phyloP scores from a whole-genome alignment of 2,329 filamentous ascomycete species.

The Pestalotiopsis fici region DNA sequence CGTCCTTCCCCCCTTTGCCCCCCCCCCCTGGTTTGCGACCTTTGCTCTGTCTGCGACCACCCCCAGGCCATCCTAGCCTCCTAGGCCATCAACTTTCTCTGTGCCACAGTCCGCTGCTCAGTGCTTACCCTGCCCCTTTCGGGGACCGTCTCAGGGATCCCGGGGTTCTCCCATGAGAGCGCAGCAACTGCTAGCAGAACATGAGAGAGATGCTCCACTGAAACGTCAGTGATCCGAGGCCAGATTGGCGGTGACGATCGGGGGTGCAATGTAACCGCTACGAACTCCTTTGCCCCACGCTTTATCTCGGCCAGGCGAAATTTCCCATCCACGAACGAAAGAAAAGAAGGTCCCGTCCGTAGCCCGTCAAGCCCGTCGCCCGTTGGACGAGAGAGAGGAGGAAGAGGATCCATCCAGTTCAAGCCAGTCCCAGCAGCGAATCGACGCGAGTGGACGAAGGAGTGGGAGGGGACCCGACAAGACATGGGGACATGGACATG shows the following conservation, averaged over 20 bases:
- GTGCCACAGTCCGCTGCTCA: not conserved
- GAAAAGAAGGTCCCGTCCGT: not conserved
- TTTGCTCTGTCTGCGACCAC: not conserved
- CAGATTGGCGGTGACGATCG: conserved; percentile 6
- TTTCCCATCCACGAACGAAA: not conserved
- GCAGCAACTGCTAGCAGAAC: not conserved
- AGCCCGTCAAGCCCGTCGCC: not conserved
- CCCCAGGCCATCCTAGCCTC: not conserved
- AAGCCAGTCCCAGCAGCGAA: not conserved
- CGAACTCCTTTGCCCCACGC: not conserved
- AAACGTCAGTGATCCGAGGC: not conserved
- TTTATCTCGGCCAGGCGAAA: not conserved
- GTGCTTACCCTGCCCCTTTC: not conserved
- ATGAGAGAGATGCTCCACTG: not conserved
- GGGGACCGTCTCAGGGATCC: not conserved
- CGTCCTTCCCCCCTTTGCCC: not conserved
- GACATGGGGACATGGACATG: not conserved
- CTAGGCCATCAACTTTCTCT: not conserved
- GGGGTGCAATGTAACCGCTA: not conserved
- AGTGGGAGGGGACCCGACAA: not conserved
- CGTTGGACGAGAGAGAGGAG: not conserved
- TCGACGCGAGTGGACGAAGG: not conserved
- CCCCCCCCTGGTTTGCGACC: not conserved
- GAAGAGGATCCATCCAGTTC: not conserved
- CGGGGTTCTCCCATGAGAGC: not conserved